Evolutionary conservation across 2,329 filamentous ascomycete species (phyloP), one percentile per base, ranked within the genome.

Genomic region (Parasarocladium wereldwijsianum): DNA sequence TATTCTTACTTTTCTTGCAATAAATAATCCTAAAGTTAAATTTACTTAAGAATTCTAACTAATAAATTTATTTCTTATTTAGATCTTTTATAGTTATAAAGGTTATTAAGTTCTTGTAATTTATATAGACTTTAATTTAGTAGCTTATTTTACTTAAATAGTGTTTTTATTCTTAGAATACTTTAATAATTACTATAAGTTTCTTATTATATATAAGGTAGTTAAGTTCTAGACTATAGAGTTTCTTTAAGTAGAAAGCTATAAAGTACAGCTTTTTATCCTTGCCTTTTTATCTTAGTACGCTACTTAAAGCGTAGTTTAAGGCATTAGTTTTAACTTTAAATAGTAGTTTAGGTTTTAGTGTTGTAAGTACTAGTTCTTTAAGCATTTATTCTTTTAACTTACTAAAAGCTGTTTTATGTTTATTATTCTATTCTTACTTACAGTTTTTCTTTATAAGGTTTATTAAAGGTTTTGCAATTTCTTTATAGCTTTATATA

Each of bases 91-190:
- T 26, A 26, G 24, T 26, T 30, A n/a, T 7, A 32, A 32, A 26
- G 24, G 17, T 25, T 13, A 17, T 17, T 8, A 32, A 15, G 17
- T 27, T 32, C 16, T 28, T 27, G 23, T 27, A 19, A 32, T 32
- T 14, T 28, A 18, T 32, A n/a, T 39, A 37, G 26, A 36, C 17
- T 6, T 34, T 26, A 17, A 30, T 22, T 36, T n/a, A 40, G 24
- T 29, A 12, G 23, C 11, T 14, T 24, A 16, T 16, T 40, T n/a
- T 35, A 39, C 32, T 1, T 35, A 34, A 11, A 8, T 25, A 16
- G 38, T 44, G 34, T 45, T 43, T 14, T 43, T 38, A 35, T 35
- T 29, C 25, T 16, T 26, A 24, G 24, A 35, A 25, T 28, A 22
- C 20, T 18, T 31, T 17, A n/a, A 36, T 26, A 19, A 36, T 33